Conservation (phyloP, 306 rosid species). For the Purshia tridentata region DNA sequence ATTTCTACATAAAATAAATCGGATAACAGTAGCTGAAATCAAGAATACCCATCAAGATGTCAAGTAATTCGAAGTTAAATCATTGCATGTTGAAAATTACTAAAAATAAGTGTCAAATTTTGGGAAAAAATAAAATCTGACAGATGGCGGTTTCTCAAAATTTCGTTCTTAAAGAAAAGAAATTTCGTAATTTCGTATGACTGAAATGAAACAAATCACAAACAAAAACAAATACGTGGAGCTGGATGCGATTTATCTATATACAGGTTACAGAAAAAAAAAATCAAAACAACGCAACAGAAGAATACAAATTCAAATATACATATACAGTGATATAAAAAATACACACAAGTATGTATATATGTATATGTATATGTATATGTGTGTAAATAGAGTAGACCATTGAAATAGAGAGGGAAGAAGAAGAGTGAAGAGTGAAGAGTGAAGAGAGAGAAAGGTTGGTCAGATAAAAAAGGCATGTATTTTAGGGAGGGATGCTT, state of each 20-base stretch:
- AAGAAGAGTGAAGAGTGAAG: slow-evolving; percentile 21
- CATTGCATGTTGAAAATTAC: slow-evolving; percentile 43
- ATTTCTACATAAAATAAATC: slow-evolving; percentile 35
- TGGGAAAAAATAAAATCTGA: neutral
- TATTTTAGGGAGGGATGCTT: slow-evolving; percentile 32
- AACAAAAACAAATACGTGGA: neutral
- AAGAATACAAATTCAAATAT: neutral
- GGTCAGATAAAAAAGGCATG: slow-evolving; percentile 26
- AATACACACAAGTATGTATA: slow-evolving; percentile 4
- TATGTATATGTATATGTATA: neutral
- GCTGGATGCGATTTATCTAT: neutral
- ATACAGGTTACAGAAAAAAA: neutral
- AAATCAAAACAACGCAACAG: neutral
- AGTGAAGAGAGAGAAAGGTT: slow-evolving; percentile 18
- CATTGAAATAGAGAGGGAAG: too few species aligned
- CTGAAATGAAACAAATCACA: neutral
- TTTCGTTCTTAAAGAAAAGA: neutral
- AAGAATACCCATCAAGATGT: slow-evolving; percentile 14
- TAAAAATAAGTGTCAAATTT: neutral
- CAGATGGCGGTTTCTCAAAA: neutral
- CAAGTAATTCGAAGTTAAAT: slow-evolving; percentile 34
- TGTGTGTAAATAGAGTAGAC: neutral
- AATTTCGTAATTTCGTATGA: neutral
- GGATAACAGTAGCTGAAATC: slow-evolving; percentile 20
- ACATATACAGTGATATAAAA: neutral